Conservation (phyloP, 345 rosid species). For the Bruguiera gymnorhiza region DNA sequence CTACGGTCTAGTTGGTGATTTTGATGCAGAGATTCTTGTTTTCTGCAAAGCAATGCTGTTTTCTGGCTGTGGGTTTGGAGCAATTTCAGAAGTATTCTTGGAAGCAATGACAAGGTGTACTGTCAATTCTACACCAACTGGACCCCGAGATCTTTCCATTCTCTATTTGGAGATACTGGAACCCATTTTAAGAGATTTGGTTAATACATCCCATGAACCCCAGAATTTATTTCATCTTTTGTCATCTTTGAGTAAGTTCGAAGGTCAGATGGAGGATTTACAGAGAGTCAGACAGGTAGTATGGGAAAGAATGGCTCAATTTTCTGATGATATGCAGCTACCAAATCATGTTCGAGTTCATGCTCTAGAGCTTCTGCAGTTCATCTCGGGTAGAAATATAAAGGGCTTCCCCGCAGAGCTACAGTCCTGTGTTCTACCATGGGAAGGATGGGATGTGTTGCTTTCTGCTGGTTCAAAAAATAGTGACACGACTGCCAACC, state of each 20-base stretch:
- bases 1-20: conserved; percentile 51
- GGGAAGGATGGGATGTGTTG: conserved; percentile 81
- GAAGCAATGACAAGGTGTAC: conserved; percentile 40
- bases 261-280: conserved; percentile 62
- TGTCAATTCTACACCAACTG: conserved; percentile 18
- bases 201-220: conserved; percentile 41
- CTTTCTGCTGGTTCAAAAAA: conserved; percentile 41
- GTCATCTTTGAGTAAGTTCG: conserved; percentile 75
- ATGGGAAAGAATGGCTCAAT: conserved; percentile 68
- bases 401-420: conserved; percentile 59
- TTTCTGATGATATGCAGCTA: conserved; percentile 71
- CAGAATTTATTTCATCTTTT: conserved; percentile 55
- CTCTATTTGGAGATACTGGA: conserved; percentile 62
- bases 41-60: conserved; percentile 81
- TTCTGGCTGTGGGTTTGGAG: conserved; percentile 78
- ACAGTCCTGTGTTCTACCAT: conserved; percentile 52
- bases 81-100: conserved; percentile 63
- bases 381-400: conserved; percentile 51
- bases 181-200: conserved; percentile 55
- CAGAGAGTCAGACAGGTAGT: conserved; percentile 62
- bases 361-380: conserved; percentile 85
- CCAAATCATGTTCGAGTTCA: conserved; percentile 71
- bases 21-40: conserved; percentile 39
- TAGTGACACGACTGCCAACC: conserved; percentile 33
- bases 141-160: conserved; percentile 48